Evolutionary conservation across 345 rosid species (phyloP).

Genomic region (Mercurialis annua): DNA sequence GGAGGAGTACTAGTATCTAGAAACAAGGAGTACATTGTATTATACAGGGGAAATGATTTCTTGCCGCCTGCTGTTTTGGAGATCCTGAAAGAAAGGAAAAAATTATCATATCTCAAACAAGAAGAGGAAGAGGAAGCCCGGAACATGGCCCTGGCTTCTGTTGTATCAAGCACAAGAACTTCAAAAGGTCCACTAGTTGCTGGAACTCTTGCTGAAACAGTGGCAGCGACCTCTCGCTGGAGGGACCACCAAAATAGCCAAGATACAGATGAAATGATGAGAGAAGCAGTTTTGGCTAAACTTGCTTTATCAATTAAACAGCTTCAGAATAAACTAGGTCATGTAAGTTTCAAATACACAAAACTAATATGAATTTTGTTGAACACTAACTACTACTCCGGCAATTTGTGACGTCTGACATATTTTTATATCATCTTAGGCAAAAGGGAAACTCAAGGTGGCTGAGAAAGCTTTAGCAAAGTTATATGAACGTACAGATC

Average conservation of each 20-base stretch:
- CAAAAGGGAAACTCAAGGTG: constrained; percentile 57
- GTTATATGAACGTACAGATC: constrained; percentile 67
- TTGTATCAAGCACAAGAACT: constrained; percentile 33
- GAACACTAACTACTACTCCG: background rate
- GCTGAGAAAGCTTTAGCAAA: constrained; percentile 67
- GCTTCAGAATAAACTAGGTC: constrained; percentile 61
- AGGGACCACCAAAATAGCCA: constrained; percentile 48
- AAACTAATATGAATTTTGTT: background rate
- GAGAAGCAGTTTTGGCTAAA: constrained; percentile 48
- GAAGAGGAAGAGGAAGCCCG: constrained; percentile 80
- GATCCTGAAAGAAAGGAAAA: constrained; percentile 58
- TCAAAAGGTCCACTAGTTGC: constrained; percentile 50
- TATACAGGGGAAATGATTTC: constrained; percentile 94
- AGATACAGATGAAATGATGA: constrained; percentile 62
- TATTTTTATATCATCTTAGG: constrained; percentile 42
- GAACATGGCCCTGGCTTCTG: constrained; percentile 36
- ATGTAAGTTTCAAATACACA: constrained; percentile 45
- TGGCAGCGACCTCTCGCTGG: constrained; percentile 81
- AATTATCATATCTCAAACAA: constrained; percentile 46
- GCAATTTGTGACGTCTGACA: constrained; percentile 6
- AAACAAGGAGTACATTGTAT: constrained; percentile 86
- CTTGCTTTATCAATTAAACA: constrained; percentile 51
- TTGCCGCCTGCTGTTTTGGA: constrained; percentile 61
- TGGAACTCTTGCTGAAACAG: constrained; percentile 86
- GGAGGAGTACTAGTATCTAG: constrained; percentile 80